Evolutionary conservation across 2,329 filamentous ascomycete genomes (phyloP).

Genomic region (Fusarium bactridioides): DNA sequence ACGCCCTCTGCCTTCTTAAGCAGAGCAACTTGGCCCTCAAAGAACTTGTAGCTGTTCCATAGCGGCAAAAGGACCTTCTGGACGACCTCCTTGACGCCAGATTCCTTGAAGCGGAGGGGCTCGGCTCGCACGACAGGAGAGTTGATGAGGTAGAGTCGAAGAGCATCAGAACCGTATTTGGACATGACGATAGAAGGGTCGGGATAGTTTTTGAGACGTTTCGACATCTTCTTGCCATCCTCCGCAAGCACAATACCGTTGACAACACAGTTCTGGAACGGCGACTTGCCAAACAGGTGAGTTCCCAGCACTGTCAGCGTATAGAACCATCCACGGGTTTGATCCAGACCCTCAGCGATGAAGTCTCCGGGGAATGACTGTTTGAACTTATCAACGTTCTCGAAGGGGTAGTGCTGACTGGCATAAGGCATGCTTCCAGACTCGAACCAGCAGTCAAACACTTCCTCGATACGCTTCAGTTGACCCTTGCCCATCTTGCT

Average conservation of each 20-base stretch:
- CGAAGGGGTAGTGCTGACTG: conserved; percentile 90
- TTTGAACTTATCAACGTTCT: conserved; percentile 83
- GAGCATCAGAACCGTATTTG: conserved; percentile 89
- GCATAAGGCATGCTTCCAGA: conserved; percentile 96
- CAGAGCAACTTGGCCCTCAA: conserved; percentile 84
- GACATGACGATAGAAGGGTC: conserved; percentile 85
- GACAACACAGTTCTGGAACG: conserved; percentile 96
- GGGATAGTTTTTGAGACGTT: conserved; percentile 94
- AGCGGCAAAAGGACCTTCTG: conserved; percentile 88
- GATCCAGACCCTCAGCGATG: conserved; percentile 91
- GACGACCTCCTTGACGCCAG: conserved; percentile 93
- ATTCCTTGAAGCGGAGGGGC: conserved; percentile 88
- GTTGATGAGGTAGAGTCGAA: conserved; percentile 96
- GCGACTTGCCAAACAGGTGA: conserved; percentile 82
- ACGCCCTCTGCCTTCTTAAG: conserved; percentile 84
- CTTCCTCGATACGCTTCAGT: conserved; percentile 83
- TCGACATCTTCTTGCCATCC: conserved; percentile 99
- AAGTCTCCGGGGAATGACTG: conserved; percentile 90
- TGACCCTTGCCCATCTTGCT: conserved; percentile 86
- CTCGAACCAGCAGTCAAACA: conserved; percentile 98
- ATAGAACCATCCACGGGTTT: conserved; percentile 97
- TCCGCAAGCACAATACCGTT: conserved; percentile 94
- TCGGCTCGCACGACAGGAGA: conserved; percentile 94
- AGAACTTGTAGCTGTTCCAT: conserved; percentile 98
- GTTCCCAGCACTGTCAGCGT: conserved; percentile 88